Evolutionary conservation across 331 rosid genomes (phyloP), one percentile per base, ranked within the genome.

Genomic region (Phaseolus coccineus): DNA sequence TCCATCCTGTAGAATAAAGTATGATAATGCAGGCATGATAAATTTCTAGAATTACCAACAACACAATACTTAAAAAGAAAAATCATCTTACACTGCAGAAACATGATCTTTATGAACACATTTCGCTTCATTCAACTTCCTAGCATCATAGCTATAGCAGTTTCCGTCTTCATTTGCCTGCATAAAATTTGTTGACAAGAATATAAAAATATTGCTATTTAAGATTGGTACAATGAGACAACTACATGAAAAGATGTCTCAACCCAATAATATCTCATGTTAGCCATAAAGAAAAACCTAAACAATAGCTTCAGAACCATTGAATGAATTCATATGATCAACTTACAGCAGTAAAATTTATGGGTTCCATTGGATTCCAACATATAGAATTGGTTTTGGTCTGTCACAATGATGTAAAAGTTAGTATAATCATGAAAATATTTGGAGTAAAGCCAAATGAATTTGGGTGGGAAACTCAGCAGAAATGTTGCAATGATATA

Each of bases 291-390:
- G 40, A 57, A 69, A 47, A 48, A 40, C 37, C 52, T 15, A n/a
- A 11, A 69, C 19, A 55, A 50, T 56, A 67, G 68, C 19, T 64
- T 42, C 55, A 72, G 10, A 55, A 74, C 10, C 31, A 70, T 74
- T 33, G 8, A 19, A 37, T 70, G 77, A 50, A 19, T 69, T 55
- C 39, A 75, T 72, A 73, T 42, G 25, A 52, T 53, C 58, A 56
- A 82, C 99, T 96, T 90, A 96, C 99, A 76, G 92, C 90, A 57
- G 97, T 91, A 84, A 96, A 96, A 85, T 96, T 96, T 71, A 96
- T 76, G 65, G 99, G 99, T 77, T 96, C 99, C 98, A 90, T 96
- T 37, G 98, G 99, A 64, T 96, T 96, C 99, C 99, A 96, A 77
- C 87, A 81, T 82, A 96, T 80, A 50, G 99, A 90, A 85, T 96